Base-by-base conservation (phyloP, 2,329 filamentous ascomycete species). In the Apiospora hydei region DNA sequence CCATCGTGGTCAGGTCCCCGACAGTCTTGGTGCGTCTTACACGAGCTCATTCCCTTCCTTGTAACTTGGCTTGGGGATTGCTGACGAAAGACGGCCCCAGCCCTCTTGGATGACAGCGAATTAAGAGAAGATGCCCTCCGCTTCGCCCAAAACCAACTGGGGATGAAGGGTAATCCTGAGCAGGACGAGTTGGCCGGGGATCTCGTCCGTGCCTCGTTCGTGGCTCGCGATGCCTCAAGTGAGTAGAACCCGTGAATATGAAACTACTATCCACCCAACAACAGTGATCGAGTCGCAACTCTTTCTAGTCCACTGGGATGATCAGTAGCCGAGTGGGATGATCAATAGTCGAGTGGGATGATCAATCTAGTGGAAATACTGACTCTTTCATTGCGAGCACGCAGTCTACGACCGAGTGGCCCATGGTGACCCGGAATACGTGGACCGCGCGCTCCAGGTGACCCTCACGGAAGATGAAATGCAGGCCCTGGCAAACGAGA, bases 161-260 rank as follows among this genome's bases (percentile, higher is more conserved):
- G 13, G 1, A 21, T 57, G 24, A n/a, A 30, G 16, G 67, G 21
- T 4, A 38, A 30, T 14, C 21, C 18, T 10, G 67, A 69, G 7
- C 3, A 30, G 11, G 18, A 26, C 4, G 49, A 26, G 10, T 5
- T 51, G 18, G 10, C 26, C 44, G 71, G 79, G 5, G 74, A 77
- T 1, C 73, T 85, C 0, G 73, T 84, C 10, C 77, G 83, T 24
- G 83, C 82, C 10, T 84, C 83, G 26, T 79, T 80, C 13, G 83
- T 85, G 7, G 84, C 82, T 16, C 84, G 83, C 61, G 82, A 85
- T 53, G 80, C 82, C 47, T 78, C 78, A 0, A 72, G 57, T 64
- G n/a, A 10, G 57, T 64, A 53, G 5, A 7, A 5, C 30, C 4
- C 30, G 6, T 24, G 34, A 34, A 26, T 13, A 51, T 51, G n/a